Evolutionary conservation across 129 eudicot genomes (phyloP).

Genomic region (Daucus carota): DNA sequence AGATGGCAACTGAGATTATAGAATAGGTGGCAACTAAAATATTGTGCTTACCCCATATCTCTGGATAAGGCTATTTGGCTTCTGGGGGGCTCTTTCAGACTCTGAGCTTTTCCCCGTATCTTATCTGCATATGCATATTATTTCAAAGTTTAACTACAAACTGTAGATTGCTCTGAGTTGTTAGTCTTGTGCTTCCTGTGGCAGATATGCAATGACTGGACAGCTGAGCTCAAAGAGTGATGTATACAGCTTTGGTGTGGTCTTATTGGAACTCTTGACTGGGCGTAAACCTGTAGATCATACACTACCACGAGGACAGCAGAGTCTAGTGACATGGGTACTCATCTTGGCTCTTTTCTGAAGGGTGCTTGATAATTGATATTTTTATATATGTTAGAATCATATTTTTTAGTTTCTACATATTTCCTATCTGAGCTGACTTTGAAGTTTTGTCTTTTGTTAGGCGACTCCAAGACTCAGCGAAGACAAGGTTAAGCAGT

Average conservation of each 20-base stretch:
- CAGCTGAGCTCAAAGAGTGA: conserved; percentile 87
- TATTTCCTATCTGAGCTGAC: not conserved
- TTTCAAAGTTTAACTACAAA: not conserved
- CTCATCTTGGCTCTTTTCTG: not conserved
- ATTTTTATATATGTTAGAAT: not conserved
- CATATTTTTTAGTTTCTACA: not conserved
- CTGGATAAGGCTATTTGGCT: not conserved
- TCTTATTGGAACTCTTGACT: conserved; percentile 73
- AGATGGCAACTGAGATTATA: not conserved
- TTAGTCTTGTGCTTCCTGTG: conserved; percentile 3
- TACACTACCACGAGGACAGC: conserved; percentile 94
- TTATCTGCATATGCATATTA: not conserved
- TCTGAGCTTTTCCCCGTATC: not conserved
- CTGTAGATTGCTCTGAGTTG: not conserved
- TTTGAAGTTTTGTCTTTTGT: not conserved
- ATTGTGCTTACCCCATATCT: not conserved
- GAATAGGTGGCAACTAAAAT: not conserved
- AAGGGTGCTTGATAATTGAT: not conserved
- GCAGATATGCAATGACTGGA: conserved; percentile 90
- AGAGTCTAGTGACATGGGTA: conserved; percentile 93
- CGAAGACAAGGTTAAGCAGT: conserved; percentile 81
- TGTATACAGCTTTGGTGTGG: conserved; percentile 86
- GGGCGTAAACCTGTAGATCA: conserved; percentile 97
- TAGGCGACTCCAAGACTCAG: conserved; percentile 89
- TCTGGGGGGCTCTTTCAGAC: not conserved